phyloP scores from a whole-genome alignment of 495 filamentous ascomycete species.

The Glarea lozoyensis region DNA sequence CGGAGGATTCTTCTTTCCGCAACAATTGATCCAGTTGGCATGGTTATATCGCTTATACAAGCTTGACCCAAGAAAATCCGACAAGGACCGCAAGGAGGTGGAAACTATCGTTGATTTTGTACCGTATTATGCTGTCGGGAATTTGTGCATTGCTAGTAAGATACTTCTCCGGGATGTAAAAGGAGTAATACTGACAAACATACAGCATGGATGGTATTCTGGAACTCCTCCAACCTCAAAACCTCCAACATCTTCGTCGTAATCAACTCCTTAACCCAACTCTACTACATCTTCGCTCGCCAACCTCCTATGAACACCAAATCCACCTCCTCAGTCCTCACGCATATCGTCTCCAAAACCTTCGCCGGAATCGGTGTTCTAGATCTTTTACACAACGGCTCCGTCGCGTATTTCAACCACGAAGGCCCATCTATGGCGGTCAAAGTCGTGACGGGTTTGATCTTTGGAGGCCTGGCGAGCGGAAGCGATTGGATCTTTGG shows the following conservation, averaged over 20 bases:
- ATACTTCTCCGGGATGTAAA: background rate
- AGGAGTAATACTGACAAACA: background rate
- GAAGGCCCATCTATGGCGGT: conserved; percentile 29
- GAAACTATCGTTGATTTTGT: conserved; percentile 31
- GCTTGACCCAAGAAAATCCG: conserved; percentile 26
- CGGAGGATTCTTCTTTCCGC: conserved; percentile 43
- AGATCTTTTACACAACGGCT: conserved; percentile 42
- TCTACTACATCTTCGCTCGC: conserved; percentile 35
- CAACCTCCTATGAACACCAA: conserved; percentile 35
- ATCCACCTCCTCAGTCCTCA: conserved; percentile 35
- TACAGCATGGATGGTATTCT: conserved; percentile 48
- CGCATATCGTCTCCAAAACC: conserved; percentile 40
- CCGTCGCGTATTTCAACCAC: conserved; percentile 37
- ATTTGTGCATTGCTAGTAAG: conserved; percentile 41
- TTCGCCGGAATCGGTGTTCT: conserved; percentile 46
- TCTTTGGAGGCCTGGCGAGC: conserved; percentile 31
- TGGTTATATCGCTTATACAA: conserved; percentile 42
- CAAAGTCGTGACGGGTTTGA: conserved; percentile 35
- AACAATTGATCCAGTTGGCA: conserved; percentile 42
- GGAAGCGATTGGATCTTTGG: conserved; percentile 44
- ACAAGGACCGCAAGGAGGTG: conserved; percentile 14
- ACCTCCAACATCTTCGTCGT: conserved; percentile 39
- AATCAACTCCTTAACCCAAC: conserved; percentile 38
- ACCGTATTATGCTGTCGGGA: conserved; percentile 38
- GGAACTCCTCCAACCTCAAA: conserved; percentile 35